Conservation (phyloP, 257 asterid genomes). For the Nicotiana knightiana region DNA sequence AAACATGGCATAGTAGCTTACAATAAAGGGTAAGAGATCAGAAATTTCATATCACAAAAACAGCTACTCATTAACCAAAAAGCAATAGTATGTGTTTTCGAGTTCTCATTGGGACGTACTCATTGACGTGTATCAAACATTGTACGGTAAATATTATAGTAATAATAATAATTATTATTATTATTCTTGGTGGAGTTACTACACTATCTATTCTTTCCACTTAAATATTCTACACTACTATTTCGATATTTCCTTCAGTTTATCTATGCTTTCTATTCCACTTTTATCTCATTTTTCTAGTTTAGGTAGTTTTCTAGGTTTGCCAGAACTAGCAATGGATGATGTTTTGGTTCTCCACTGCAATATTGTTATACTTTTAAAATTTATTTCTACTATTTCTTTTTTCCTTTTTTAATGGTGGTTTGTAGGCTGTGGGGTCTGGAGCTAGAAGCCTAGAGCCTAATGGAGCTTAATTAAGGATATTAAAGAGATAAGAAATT, state of each 20-base stretch:
- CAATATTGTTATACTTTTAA: slow-evolving; percentile 11
- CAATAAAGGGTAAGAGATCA: background rate
- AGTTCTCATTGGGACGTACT: background rate
- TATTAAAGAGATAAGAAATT: background rate
- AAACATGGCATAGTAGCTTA: background rate
- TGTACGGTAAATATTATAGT: background rate
- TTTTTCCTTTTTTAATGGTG: slow-evolving; percentile 24
- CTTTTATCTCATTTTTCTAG: slow-evolving; percentile 4
- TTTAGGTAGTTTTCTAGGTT: slow-evolving; percentile 18
- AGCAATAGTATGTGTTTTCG: background rate
- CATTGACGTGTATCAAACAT: background rate
- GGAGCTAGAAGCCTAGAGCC: slow-evolving; percentile 3
- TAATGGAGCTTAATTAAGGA: slow-evolving; percentile 3
- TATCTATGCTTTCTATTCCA: background rate
- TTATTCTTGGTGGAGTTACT: background rate
- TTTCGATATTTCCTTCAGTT: background rate
- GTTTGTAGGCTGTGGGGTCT: background rate
- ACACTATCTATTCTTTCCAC: background rate
- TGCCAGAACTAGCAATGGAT: slow-evolving; percentile 38
- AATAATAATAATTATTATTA: too few relatives aligned
- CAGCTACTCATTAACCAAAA: background rate
- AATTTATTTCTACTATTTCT: background rate
- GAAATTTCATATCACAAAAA: background rate
- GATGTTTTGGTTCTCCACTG: slow-evolving; percentile 13
- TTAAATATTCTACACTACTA: too few relatives aligned